phyloP scores from a whole-genome alignment of 495 filamentous ascomycete species.

The Daldinia caldariorum region DNA sequence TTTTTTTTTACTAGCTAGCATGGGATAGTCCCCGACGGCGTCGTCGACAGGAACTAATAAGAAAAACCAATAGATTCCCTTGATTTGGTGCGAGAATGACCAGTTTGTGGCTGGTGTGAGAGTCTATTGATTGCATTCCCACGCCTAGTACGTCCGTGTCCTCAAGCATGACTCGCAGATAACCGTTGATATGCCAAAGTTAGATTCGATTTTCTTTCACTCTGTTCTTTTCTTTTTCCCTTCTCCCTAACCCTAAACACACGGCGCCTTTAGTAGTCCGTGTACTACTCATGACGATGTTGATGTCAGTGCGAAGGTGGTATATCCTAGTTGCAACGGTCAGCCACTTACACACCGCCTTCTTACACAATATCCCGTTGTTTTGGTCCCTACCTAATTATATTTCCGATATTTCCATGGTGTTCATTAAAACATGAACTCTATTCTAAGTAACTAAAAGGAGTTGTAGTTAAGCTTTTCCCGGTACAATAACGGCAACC shows the following conservation, averaged over 20 bases:
- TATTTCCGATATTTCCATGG: not conserved
- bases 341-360: not conserved
- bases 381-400: not conserved
- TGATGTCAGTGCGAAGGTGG: not conserved
- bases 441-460: no score
- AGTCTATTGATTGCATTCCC: constrained; percentile 9
- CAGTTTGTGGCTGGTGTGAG: not conserved
- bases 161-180: constrained; percentile 22
- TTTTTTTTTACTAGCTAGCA: constrained; percentile 4
- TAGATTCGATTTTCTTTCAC: not conserved
- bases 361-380: not conserved
- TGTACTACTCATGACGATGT: not conserved
- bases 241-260: not conserved
- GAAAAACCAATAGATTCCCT: constrained; percentile 8
- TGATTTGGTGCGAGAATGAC: not conserved
- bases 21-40: constrained; percentile 20
- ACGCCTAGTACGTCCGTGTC: constrained; percentile 6
- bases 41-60: constrained; percentile 17
- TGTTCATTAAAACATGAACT: not conserved
- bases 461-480: not conserved
- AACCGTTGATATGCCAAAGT: not conserved
- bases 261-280: not conserved
- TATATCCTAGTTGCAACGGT: not conserved
- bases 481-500: constrained; percentile 19
- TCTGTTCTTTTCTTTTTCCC: not conserved